phyloP scores from a whole-genome alignment of 352 stramenopile species.

The Pythium guiyangense region DNA sequence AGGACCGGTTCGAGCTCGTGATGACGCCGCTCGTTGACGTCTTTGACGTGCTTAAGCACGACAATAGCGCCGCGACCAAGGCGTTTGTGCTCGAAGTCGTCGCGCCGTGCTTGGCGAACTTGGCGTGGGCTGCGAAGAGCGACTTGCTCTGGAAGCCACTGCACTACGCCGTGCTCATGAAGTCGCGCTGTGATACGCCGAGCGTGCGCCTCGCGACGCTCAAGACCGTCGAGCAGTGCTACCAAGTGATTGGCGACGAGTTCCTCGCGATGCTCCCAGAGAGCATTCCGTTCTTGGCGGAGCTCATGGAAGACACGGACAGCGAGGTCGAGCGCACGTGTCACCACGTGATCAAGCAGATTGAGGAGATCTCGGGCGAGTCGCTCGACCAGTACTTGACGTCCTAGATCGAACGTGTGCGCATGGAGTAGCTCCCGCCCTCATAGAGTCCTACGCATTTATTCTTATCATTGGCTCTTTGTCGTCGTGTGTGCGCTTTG shows the following conservation, averaged over 20 bases:
- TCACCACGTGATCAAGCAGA: conserved; percentile 87
- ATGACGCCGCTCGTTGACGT: conserved; percentile 71
- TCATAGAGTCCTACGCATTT: too few relatives aligned
- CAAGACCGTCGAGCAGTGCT: conserved; percentile 83
- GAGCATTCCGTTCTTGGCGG: conserved; percentile 86
- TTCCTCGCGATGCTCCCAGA: conserved; percentile 87
- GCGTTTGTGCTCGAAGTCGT: conserved; percentile 68
- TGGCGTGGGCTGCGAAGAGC: conserved; percentile 84
- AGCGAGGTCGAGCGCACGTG: conserved; percentile 78
- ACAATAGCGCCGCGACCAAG: conserved; percentile 23
- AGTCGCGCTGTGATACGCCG: conserved; percentile 63
- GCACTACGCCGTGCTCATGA: conserved; percentile 87
- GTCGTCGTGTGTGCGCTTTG: too few relatives aligned
- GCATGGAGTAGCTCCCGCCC: neutral
- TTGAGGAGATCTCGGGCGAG: conserved; percentile 88
- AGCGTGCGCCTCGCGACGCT: conserved; percentile 71
- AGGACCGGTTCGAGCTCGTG: conserved; percentile 79
- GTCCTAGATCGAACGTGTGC: too few relatives aligned
- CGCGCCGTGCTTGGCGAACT: conserved; percentile 61
- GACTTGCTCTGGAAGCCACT: conserved; percentile 88
- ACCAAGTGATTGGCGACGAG: conserved; percentile 84
- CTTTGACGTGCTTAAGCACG: conserved; percentile 61
- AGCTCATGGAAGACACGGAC: conserved; percentile 88
- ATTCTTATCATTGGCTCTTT: too few relatives aligned
- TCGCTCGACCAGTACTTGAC: conserved; percentile 87